Base-by-base conservation (phyloP, 495 filamentous ascomycete genomes). In the Tetracladium setigerum region DNA sequence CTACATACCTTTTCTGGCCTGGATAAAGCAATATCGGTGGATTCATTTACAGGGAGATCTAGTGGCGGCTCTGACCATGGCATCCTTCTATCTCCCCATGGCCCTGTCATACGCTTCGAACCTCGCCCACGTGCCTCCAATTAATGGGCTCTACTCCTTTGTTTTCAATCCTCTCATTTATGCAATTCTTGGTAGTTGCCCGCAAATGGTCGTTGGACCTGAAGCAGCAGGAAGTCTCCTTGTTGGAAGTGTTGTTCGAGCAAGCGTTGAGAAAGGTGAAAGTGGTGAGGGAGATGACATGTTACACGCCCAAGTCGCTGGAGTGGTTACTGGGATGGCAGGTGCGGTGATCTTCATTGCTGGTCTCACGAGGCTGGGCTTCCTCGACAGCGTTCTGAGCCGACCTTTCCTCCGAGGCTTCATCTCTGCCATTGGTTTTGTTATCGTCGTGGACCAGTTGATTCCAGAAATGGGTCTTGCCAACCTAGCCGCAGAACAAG, bases 51-150 rank as follows among this genome's bases (percentile, higher is more conserved):
- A 82, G 54, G 92, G 94, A 27, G 92, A 99, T 67, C 70, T 96
- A 27, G 71, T 89, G 9, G 89, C 92, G 11, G 78, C 86, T 38
- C 62, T 97, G 44, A 96, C 92, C 2, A 82, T 99, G 66, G 88
- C 91, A 1, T 95, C 89, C 12, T 89, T 99, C 69, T 99, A 99
- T 59, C 86, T 99, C 32, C 92, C 92, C 19, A 96, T 99, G 91
- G 83, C 91, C 0, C 76, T 99, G 22, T 96, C 90, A 4, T 76
- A 89, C 49, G 89, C 91, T n/a, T 79, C 84, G 22, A 99, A 97
- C 62, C 80, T 99, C 33, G 92, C 83, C 6, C 91, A 97, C 58
- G 79, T 95, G 13, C 89, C 91, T 8, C 83, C 92, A 0, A 88
- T 97, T 65, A 89, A 95, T 59, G 92, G 92, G n/a, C 74, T 99